Conservation (phyloP, 495 filamentous ascomycete species). For the Thermothielavioides terrestris region DNA sequence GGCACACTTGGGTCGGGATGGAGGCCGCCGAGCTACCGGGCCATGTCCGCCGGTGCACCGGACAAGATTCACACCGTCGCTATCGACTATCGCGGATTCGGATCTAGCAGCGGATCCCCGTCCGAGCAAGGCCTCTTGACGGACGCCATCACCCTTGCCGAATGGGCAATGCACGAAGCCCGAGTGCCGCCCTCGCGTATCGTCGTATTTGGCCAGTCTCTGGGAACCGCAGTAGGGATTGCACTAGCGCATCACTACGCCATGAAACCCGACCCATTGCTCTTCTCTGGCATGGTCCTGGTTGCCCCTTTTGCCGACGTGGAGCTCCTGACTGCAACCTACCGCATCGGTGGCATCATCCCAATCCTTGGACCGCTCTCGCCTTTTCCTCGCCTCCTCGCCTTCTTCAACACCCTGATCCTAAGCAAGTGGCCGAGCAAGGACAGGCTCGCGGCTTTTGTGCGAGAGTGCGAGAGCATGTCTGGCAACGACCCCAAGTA, state of each 20-base stretch:
- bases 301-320: constrained; percentile 71
- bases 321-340: constrained; percentile 52
- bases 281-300: constrained; percentile 62
- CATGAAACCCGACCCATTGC: constrained; percentile 18
- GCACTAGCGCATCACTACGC: constrained; percentile 44
- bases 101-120: constrained; percentile 64
- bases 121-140: constrained; percentile 72
- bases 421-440: constrained; percentile 44
- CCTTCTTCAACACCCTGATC: constrained; percentile 33
- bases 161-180: constrained; percentile 58
- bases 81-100: constrained; percentile 86
- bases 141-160: constrained; percentile 62
- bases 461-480: constrained; percentile 35
- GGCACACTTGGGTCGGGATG: constrained; percentile 56
- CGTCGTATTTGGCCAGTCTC: constrained; percentile 72
- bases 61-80: constrained; percentile 48
- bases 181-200: constrained; percentile 62
- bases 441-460: constrained; percentile 34
- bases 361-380: constrained; percentile 68
- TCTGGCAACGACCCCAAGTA: constrained; percentile 25
- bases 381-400: constrained; percentile 33
- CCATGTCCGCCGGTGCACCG: constrained; percentile 46
- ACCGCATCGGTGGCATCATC: constrained; percentile 59
- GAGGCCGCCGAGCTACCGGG: constrained; percentile 54
- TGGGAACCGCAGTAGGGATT: constrained; percentile 74